Evolutionary conservation across 1,139 yeast genomes (phyloP).

Genomic region (Nakaseomyces bracarensis): DNA sequence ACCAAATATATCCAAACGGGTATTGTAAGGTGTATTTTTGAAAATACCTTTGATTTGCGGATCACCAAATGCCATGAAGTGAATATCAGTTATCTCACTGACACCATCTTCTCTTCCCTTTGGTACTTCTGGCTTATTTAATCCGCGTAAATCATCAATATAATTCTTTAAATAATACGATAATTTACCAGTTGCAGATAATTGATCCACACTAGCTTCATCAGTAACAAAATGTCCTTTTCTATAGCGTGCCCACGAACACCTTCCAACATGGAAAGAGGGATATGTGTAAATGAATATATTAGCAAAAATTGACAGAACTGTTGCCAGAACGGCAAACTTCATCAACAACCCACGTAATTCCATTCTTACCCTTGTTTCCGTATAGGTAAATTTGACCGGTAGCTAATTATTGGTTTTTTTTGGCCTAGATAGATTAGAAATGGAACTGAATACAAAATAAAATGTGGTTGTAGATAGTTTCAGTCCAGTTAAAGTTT

Average conservation of each 20-base stretch:
- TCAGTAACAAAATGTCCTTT: background rate
- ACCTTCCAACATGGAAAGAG: constrained; percentile 42
- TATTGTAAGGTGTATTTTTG: constrained; percentile 62
- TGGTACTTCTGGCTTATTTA: constrained; percentile 24
- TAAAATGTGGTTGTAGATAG: too few species aligned
- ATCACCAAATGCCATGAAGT: constrained; percentile 79
- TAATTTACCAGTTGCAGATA: constrained; percentile 11
- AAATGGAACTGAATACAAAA: too few species aligned
- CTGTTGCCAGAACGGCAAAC: constrained; percentile 28
- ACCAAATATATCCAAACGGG: constrained; percentile 74
- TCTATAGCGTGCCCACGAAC: constrained; percentile 44
- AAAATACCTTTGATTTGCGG: constrained; percentile 92
- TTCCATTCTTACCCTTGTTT: too few species aligned
- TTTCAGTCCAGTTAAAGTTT: too few species aligned
- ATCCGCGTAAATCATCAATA: constrained; percentile 10
- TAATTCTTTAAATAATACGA: constrained; percentile 9
- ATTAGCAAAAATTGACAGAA: constrained; percentile 42
- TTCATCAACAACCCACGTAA: constrained; percentile 11
- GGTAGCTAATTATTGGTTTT: too few species aligned
- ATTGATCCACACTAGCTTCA: constrained; percentile 12
- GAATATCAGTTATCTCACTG: constrained; percentile 41
- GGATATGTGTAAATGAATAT: constrained; percentile 68
- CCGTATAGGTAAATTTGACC: too few species aligned
- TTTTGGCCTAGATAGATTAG: too few species aligned
- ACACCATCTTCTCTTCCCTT: constrained; percentile 11